Percentiles rank a stretch among this genome's conserved stretches.
Conservation (phyloP, 805 yeast genomes). For the Isabelozyma rhagii region DNA sequence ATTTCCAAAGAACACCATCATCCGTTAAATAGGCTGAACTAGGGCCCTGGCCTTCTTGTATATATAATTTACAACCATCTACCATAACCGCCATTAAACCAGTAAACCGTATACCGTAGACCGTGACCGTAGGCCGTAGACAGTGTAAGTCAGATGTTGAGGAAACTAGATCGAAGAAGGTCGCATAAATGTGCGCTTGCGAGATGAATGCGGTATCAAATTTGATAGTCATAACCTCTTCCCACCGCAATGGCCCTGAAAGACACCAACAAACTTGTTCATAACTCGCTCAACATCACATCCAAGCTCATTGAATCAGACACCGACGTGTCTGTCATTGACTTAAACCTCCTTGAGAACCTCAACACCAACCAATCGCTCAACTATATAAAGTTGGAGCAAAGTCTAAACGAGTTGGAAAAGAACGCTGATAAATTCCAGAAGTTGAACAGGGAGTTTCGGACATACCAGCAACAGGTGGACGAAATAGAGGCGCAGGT, state of each 20-base stretch:
- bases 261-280: conserved; percentile 25
- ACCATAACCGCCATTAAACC: no score
- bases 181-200: no score
- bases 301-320: conserved; percentile 37
- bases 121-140: no score
- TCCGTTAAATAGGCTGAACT: no score
- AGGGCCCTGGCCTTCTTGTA: no score
- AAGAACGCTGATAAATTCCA: conserved; percentile 31
- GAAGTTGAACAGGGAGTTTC: conserved; percentile 23
- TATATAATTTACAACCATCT: no score
- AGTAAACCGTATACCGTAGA: no score
- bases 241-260: conserved; percentile 4
- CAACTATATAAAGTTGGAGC: conserved; percentile 45
- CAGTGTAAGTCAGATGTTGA: no score
- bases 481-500: conserved; percentile 33
- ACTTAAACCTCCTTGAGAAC: conserved; percentile 50
- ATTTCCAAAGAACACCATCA: no score
- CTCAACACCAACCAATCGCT: conserved; percentile 57
- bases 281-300: conserved; percentile 25
- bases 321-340: conserved; percentile 38
- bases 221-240: neutral
- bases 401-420: conserved; percentile 41
- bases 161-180: no score
- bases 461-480: conserved; percentile 14
- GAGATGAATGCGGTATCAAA: neutral